These are phyloP conservation scores for Arthrobotrys sinensis DNA, from an alignment of 2,329 filamentous ascomycete genomes.

Conservation along the genomic window DNA sequence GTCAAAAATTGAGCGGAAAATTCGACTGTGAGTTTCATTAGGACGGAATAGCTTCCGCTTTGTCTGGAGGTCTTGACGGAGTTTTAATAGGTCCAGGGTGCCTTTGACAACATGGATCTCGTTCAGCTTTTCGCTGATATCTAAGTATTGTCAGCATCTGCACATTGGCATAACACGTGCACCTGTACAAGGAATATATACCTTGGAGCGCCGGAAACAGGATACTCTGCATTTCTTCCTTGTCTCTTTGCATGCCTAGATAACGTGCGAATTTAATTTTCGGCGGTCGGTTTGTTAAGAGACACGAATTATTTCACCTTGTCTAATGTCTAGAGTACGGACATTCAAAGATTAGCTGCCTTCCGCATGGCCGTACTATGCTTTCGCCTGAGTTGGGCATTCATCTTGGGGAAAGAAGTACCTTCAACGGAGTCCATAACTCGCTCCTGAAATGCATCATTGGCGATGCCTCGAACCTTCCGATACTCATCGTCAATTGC, in stretches of 20 bases:
- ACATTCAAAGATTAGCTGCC: not conserved
- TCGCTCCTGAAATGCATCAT: slow-evolving; percentile 40
- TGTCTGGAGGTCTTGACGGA: slow-evolving; percentile 15
- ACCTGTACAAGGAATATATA: not conserved
- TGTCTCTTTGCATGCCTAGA: slow-evolving; percentile 12
- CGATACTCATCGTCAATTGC: slow-evolving; percentile 14
- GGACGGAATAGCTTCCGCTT: slow-evolving; percentile 1
- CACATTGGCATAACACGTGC: not conserved
- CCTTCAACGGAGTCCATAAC: slow-evolving; percentile 35
- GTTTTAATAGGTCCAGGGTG: slow-evolving; percentile 2
- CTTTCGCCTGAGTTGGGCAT: not conserved
- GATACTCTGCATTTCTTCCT: slow-evolving; percentile 3
- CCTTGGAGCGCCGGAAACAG: slow-evolving; percentile 35
- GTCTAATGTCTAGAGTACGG: slow-evolving; percentile 15
- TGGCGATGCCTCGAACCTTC: not conserved
- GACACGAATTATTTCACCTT: not conserved
- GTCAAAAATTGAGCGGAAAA: slow-evolving; percentile 22
- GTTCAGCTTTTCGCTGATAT: slow-evolving; percentile 36
- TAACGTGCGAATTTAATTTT: not conserved
- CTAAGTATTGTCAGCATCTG: not conserved
- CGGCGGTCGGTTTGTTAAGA: not conserved
- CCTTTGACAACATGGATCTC: slow-evolving; percentile 26
- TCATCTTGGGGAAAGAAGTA: not conserved
- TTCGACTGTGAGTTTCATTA: slow-evolving; percentile 1
- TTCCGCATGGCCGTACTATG: too few species aligned